phyloP scores from a whole-genome alignment of 2,329 filamentous ascomycete species.

The Colletotrichum coccodes region DNA sequence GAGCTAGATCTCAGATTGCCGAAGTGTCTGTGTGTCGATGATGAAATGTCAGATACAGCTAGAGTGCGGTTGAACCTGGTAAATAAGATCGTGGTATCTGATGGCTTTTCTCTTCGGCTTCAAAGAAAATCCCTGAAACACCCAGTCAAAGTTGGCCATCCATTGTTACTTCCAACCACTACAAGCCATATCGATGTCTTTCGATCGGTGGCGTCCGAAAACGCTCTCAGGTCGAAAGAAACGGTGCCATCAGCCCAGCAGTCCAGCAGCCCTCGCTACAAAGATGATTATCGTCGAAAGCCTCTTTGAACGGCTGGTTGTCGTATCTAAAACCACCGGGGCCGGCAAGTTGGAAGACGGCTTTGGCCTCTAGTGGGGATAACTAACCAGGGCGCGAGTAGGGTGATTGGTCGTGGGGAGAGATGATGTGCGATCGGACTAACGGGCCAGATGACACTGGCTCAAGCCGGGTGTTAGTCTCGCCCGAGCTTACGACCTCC shows the following conservation, averaged over 20 bases:
- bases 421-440: neutral
- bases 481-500: neutral
- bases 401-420: neutral
- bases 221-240: neutral
- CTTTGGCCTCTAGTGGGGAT: no score
- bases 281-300: neutral
- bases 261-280: neutral
- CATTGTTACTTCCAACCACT: neutral
- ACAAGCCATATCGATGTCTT: no score
- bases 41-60: neutral
- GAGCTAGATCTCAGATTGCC: no score
- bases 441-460: neutral
- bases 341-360: neutral
- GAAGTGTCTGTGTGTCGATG: neutral
- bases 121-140: neutral
- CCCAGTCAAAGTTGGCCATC: neutral
- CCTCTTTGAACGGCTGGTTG: neutral
- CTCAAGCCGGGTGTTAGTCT: neutral
- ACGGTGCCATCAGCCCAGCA: neutral
- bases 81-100: neutral
- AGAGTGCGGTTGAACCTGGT: neutral
- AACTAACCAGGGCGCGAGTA: neutral
- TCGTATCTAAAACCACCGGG: neutral
- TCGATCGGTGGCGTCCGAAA: conserved; percentile 1
- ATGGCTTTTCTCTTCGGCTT: neutral